Conservation (phyloP, 2,329 filamentous ascomycete genomes). For the Fusarium continuum region DNA sequence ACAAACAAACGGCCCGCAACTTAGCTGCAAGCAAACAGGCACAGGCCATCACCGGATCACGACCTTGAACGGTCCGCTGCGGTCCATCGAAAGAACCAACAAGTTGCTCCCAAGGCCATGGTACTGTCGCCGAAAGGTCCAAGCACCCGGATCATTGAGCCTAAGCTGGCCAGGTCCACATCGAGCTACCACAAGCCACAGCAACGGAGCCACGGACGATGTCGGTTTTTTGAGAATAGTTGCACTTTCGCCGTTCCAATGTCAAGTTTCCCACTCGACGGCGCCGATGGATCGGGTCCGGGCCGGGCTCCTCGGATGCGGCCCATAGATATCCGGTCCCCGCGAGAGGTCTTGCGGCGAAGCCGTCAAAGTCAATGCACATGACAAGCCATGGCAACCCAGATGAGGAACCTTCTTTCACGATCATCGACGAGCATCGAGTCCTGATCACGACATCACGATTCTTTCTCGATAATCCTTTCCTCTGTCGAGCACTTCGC, state of each 20-base stretch:
- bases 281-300: conserved; percentile 16
- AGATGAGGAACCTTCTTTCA: background rate
- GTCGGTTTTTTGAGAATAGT: conserved; percentile 11
- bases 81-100: conserved; percentile 6
- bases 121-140: conserved; percentile 16
- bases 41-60: background rate
- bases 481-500: background rate
- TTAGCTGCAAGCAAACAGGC: conserved; percentile 20
- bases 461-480: conserved; percentile 10
- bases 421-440: conserved; percentile 3
- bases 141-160: background rate
- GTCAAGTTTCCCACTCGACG: background rate
- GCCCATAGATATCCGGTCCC: conserved; percentile 6
- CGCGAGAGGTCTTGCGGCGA: conserved; percentile 7
- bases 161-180: conserved; percentile 9
- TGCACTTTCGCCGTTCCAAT: background rate
- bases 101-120: conserved; percentile 18
- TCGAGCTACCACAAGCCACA: background rate
- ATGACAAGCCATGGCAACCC: background rate
- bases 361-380: background rate
- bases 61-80: conserved; percentile 6
- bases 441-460: conserved; percentile 4
- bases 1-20: conserved; percentile 17
- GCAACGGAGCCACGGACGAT: background rate
- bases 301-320: conserved; percentile 2